These are phyloP conservation scores for Hanseniaspora hatyaiensis DNA, from an alignment of 805 yeast genomes.

Conservation along the genomic window DNA sequence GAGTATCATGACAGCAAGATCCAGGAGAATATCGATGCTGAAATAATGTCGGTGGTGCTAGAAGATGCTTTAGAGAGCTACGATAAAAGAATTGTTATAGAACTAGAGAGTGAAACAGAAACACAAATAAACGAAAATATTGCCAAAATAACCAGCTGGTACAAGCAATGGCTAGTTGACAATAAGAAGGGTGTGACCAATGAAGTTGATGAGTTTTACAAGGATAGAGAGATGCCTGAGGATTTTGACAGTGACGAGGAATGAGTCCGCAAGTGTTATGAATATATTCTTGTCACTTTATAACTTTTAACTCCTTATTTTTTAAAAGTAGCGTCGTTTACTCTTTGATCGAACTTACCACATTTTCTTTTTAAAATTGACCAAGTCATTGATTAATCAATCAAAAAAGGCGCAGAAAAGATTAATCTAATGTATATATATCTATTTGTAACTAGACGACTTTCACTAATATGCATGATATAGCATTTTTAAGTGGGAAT, in stretches of 20 bases:
- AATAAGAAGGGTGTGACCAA: conserved; percentile 51
- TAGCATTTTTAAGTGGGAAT: no score
- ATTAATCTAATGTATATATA: no score
- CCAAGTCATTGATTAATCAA: no score
- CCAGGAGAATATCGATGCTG: conserved; percentile 88
- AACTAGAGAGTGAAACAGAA: conserved; percentile 55
- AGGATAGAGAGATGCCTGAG: conserved; percentile 7
- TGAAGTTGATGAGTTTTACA: conserved; percentile 28
- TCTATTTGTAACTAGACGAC: no score
- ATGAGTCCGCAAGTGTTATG: no score
- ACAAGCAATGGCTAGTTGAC: conserved; percentile 50
- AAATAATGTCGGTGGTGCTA: conserved; percentile 83
- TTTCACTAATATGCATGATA: no score
- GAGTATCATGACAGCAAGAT: conserved; percentile 72
- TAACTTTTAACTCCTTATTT: background rate
- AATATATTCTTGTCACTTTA: background rate
- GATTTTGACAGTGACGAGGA: conserved; percentile 2
- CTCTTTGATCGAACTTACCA: no score
- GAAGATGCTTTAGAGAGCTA: conserved; percentile 82
- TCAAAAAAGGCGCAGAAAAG: no score
- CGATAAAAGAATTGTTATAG: conserved; percentile 69
- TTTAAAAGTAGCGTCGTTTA: no score
- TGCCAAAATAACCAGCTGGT: conserved; percentile 64
- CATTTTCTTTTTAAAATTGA: no score
- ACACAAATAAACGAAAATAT: conserved; percentile 79